Evolutionary conservation across 192 early-diverging fungal genomes (phyloP).

Genomic region (Glomus cerebriforme): DNA sequence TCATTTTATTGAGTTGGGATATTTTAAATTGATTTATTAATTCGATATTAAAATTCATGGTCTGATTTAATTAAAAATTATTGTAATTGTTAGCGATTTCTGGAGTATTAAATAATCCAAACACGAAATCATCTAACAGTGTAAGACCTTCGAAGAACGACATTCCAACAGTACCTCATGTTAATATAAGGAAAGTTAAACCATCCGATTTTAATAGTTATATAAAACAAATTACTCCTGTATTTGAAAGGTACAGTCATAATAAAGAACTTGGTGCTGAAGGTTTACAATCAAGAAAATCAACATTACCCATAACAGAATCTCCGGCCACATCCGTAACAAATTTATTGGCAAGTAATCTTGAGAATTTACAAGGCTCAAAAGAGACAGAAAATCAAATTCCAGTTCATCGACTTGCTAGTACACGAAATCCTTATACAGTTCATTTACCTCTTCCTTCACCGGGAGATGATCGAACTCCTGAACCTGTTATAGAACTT

Average conservation of each 20-base stretch:
- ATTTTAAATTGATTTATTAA: neutral
- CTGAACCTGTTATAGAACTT: constrained; percentile 50
- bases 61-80: neutral
- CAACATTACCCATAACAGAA: constrained; percentile 47
- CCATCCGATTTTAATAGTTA: constrained; percentile 87
- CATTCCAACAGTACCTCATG: constrained; percentile 59
- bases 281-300: constrained; percentile 38
- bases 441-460: constrained; percentile 40
- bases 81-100: constrained; percentile 38
- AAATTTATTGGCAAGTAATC: constrained; percentile 45
- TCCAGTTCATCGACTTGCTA: constrained; percentile 52
- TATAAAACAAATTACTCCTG: constrained; percentile 65
- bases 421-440: constrained; percentile 55
- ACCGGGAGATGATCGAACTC: constrained; percentile 43
- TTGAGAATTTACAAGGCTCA: constrained; percentile 43
- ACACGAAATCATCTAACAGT: constrained; percentile 46
- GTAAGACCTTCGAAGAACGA: constrained; percentile 56
- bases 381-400: constrained; percentile 44
- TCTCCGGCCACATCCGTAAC: constrained; percentile 53
- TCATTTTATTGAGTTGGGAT: neutral
- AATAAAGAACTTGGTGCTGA: constrained; percentile 48
- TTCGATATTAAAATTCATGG: neutral
- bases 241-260: constrained; percentile 80
- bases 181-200: constrained; percentile 67
- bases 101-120: constrained; percentile 77